Evolutionary conservation across 2,329 filamentous ascomycete genomes (phyloP), one percentile per base, ranked within the genome.

Genomic region (Aspergillus flavus): DNA sequence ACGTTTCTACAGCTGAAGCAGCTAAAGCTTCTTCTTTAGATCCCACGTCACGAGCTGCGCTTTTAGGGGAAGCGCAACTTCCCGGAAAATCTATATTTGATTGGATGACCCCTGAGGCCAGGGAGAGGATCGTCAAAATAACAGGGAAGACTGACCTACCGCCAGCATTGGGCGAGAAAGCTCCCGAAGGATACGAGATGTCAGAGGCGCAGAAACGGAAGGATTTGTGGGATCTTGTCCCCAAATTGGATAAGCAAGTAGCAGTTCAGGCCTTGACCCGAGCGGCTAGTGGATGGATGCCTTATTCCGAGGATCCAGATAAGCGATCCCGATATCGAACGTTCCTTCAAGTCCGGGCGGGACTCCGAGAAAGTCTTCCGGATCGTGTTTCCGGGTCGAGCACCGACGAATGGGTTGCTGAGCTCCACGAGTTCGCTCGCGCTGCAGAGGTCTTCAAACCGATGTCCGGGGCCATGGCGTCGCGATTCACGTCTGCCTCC

Each of bases 51-150:
- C 88, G 95, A 65, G 94, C 93, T 14, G 88, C 88, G 4, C 83
- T 96, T 0, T 84, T 98, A 1, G 94, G 94, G 41, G 94, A 97
- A 79, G 83, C 87, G 45, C 86, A 87, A 41, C 82, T 98, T 0
- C 94, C 94, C 0, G 92, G 93, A 0, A 97, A 98, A 80, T 98
- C 95, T 0, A 89, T 99, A 3, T 99, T 98, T 76, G 94, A 98
- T 78, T 99, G 91, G 77, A 85, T 99, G 68, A 91, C 91, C 0
- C 84, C 92, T 0, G 86, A 91, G 39, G 88, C 91, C 4, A 88
- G 95, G 65, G 90, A 94, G 58, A 87, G 89, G 30, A 85, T 99
- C 52, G 93, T 86, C 3, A 84, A 87, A 12, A 89, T 89, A 1
- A 93, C 92, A 2, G 94, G 94, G 1, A 93, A 89, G 62, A 79